Conservation (phyloP, 495 filamentous ascomycete genomes). For the Lasiosphaeria hispida region DNA sequence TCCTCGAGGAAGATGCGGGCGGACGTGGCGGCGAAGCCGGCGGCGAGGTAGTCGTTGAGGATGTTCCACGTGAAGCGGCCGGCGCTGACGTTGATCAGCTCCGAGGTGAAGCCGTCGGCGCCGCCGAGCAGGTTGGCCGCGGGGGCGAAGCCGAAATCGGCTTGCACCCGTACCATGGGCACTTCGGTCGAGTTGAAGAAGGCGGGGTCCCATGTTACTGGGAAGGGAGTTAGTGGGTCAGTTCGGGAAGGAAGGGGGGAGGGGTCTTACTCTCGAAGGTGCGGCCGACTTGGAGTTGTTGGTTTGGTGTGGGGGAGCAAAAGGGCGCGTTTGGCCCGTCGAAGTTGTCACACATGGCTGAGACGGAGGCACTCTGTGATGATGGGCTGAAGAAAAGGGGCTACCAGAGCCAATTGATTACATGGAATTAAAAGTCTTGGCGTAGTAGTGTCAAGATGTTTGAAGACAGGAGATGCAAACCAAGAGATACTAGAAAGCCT, state of each 20-base stretch:
- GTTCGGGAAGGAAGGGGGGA: background rate
- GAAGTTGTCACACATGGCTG: conserved; percentile 15
- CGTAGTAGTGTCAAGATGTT: background rate
- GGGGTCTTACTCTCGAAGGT: conserved; percentile 6
- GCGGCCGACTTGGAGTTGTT: conserved; percentile 12
- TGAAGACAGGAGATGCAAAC: background rate
- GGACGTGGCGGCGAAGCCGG: background rate
- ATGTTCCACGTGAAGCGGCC: conserved; percentile 22
- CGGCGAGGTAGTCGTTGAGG: conserved; percentile 16
- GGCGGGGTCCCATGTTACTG: conserved; percentile 22
- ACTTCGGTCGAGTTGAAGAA: conserved; percentile 16
- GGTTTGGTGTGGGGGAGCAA: conserved; percentile 11
- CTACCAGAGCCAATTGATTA: background rate
- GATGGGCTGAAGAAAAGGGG: background rate
- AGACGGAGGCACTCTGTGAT: background rate
- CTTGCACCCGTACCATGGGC: conserved; percentile 19
- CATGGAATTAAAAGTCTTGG: background rate
- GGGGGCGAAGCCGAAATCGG: conserved; percentile 16
- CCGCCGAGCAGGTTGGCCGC: background rate
- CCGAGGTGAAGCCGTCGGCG: conserved; percentile 21
- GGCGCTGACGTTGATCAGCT: conserved; percentile 10
- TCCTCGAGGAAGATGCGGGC: conserved; percentile 19
- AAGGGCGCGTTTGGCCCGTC: conserved; percentile 13
- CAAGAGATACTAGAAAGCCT: background rate
- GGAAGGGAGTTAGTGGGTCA: background rate